A percentile compares a stretch with the other conserved stretches of the same genome.
Conservation (phyloP, 2,329 filamentous ascomycete species). For the Fusarium papillatum region DNA sequence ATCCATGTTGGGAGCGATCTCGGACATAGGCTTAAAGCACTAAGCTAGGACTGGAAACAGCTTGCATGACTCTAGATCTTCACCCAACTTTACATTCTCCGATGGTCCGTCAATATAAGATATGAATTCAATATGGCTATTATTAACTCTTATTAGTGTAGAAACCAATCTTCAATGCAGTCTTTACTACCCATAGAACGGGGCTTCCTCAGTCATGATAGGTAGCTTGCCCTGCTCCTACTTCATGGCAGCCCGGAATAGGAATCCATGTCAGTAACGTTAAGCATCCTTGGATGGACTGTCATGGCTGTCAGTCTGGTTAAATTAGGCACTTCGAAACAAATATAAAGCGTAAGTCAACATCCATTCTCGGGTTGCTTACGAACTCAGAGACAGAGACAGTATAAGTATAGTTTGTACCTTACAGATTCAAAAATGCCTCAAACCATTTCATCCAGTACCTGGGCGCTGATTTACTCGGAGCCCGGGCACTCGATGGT, state of each 20-base stretch:
- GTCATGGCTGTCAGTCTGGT: not conserved
- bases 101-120: not conserved
- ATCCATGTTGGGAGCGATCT: not conserved
- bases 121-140: not conserved
- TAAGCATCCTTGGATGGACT: not conserved
- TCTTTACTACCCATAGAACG: not conserved
- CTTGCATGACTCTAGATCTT: not conserved
- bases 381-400: not conserved
- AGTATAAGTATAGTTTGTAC: not conserved
- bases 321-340: not conserved
- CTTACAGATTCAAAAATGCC: not conserved
- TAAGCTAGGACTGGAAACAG: not conserved
- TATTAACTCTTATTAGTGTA: not conserved
- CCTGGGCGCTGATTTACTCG: not conserved
- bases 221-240: not conserved
- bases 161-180: not conserved
- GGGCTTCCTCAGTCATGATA: not conserved
- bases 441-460: not conserved
- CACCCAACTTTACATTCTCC: not conserved
- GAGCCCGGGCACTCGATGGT: not conserved
- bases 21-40: not conserved
- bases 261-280: not conserved
- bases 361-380: not conserved
- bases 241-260: not conserved
- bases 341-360: not conserved